Evolutionary conservation across 2,329 filamentous ascomycete genomes (phyloP).

Genomic region (Pyricularia pennisetigena): DNA sequence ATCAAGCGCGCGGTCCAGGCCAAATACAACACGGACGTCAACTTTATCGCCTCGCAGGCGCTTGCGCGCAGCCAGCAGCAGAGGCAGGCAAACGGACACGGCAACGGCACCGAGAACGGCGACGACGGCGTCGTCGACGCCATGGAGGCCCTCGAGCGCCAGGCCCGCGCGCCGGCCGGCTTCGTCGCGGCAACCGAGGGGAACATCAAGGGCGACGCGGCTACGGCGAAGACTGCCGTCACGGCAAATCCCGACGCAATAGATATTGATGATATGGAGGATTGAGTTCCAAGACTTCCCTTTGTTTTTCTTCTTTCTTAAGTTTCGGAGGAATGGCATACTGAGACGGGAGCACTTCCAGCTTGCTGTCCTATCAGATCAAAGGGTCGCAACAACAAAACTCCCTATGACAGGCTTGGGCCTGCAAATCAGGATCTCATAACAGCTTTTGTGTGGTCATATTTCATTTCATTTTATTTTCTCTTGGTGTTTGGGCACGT

Average conservation of each 20-base stretch:
- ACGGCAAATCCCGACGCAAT: conserved; percentile 77
- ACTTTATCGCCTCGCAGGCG: conserved; percentile 94
- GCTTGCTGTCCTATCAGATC: background rate
- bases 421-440: background rate
- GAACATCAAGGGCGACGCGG: conserved; percentile 43
- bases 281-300: conserved; percentile 21
- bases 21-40: conserved; percentile 98
- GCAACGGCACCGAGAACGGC: conserved; percentile 21
- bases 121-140: conserved; percentile 57
- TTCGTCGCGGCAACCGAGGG: conserved; percentile 81
- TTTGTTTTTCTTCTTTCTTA: background rate
- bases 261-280: conserved; percentile 64
- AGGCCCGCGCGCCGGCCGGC: conserved; percentile 78
- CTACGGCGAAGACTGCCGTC: conserved; percentile 24
- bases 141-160: conserved; percentile 81
- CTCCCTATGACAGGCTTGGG: background rate
- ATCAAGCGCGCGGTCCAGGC: conserved; percentile 97
- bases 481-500: background rate
- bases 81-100: conserved; percentile 32
- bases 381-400: background rate
- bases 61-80: conserved; percentile 68
- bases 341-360: background rate
- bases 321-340: background rate
- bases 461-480: background rate
- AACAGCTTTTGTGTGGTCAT: background rate